phyloP scores from a whole-genome alignment of 2,329 filamentous ascomycete genomes.

The Fusarium fujikuroi region DNA sequence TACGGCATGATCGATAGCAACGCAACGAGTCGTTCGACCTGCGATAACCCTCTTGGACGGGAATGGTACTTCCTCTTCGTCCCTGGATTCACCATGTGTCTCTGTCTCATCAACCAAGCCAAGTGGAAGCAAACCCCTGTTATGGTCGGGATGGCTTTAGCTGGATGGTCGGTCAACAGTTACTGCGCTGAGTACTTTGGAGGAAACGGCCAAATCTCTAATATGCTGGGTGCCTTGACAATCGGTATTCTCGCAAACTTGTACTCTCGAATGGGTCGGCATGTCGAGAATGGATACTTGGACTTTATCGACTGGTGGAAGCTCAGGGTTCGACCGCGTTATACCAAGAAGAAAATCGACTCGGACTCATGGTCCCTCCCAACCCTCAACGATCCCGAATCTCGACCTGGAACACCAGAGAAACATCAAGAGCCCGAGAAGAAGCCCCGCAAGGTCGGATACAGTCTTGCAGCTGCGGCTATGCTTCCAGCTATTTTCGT shows the following conservation, averaged over 20 bases:
- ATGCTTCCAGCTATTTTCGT: slow-evolving; percentile 89
- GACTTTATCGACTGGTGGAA: slow-evolving; percentile 63
- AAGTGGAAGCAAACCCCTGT: slow-evolving; percentile 81
- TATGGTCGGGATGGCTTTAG: slow-evolving; percentile 78
- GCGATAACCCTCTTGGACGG: slow-evolving; percentile 57
- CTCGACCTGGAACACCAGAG: slow-evolving; percentile 40
- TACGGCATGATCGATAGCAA: slow-evolving; percentile 71
- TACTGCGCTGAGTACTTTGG: slow-evolving; percentile 75
- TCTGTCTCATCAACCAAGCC: slow-evolving; percentile 83
- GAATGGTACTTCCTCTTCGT: slow-evolving; percentile 76
- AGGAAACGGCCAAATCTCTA: slow-evolving; percentile 78
- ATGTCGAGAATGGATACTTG: slow-evolving; percentile 65
- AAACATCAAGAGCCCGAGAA: slow-evolving; percentile 41
- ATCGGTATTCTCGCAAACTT: slow-evolving; percentile 83
- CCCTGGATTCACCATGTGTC: slow-evolving; percentile 76
- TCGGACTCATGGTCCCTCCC: slow-evolving; percentile 49
- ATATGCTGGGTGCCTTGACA: slow-evolving; percentile 79
- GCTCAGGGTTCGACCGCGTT: slow-evolving; percentile 52
- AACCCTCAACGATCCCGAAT: slow-evolving; percentile 48
- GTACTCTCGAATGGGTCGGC: slow-evolving; percentile 75
- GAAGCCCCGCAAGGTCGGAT: slow-evolving; percentile 64
- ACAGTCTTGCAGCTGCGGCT: slow-evolving; percentile 83
- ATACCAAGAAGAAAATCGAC: slow-evolving; percentile 45
- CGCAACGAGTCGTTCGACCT: slow-evolving; percentile 59
- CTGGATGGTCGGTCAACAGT: slow-evolving; percentile 80